Conservation (phyloP, 1,284 basidiomycete genomes). For the Pseudozyma sp. region DNA sequence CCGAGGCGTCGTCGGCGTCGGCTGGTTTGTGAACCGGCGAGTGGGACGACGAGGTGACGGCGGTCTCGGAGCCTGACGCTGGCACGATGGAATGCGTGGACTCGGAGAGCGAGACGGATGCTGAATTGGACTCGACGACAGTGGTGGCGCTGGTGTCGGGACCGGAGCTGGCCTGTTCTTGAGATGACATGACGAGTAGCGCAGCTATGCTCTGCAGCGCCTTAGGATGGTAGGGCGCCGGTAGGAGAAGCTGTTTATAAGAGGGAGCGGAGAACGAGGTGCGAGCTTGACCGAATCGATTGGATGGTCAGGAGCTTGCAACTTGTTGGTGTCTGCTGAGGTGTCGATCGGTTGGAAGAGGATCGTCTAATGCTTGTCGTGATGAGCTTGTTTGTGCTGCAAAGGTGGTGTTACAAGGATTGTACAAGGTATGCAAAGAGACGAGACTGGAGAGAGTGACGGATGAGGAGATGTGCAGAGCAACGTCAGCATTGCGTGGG, state of each 20-base stretch:
- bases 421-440: conserved; percentile 49
- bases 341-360: not conserved
- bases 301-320: too few species aligned
- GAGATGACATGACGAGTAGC: conserved; percentile 20
- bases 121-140: conserved; percentile 30
- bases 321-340: conserved; percentile 2
- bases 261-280: not conserved
- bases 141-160: conserved; percentile 7
- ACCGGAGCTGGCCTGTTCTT: conserved; percentile 16
- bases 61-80: conserved; percentile 23
- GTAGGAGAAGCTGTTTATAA: too few species aligned
- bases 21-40: conserved; percentile 17
- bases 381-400: conserved; percentile 22
- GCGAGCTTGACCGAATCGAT: not conserved
- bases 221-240: not conserved
- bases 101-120: conserved; percentile 43
- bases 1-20: conserved; percentile 23
- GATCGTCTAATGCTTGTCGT: conserved; percentile 23
- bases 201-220: not conserved
- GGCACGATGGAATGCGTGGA: conserved; percentile 41
- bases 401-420: conserved; percentile 49
- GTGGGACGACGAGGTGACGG: conserved; percentile 26
- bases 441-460: conserved; percentile 21
- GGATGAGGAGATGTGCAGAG: not conserved
- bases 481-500: conserved; percentile 8